These are phyloP conservation scores for Cornus florida DNA, from an alignment of 148 eudicot genomes.

Conservation along the genomic window DNA sequence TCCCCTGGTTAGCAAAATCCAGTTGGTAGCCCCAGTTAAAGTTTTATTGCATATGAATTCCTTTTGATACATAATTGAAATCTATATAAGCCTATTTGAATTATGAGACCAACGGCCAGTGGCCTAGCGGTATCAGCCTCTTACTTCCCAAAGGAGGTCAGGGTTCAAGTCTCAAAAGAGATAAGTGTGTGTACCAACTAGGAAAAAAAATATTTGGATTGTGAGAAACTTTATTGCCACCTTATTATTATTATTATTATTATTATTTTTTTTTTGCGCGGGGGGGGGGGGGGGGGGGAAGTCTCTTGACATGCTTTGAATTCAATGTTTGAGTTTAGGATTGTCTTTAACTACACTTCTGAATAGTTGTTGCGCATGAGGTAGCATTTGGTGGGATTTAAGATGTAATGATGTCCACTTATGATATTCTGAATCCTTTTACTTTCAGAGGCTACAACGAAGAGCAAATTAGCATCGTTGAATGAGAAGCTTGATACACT, in stretches of 20 bases:
- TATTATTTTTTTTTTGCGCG: neutral
- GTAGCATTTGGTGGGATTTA: neutral
- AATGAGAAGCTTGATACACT: slow-evolving; percentile 95
- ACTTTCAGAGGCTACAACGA: slow-evolving; percentile 86
- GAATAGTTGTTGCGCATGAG: neutral
- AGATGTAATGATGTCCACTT: neutral
- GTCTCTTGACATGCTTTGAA: neutral
- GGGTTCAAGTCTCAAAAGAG: too few relatives aligned
- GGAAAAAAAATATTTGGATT: too few relatives aligned
- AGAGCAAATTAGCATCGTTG: slow-evolving; percentile 78
- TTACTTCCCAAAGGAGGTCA: too few relatives aligned
- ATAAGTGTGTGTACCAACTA: too few relatives aligned
- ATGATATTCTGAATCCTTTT: neutral
- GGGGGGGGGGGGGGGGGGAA: neutral
- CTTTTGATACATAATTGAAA: neutral
- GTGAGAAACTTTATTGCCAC: neutral
- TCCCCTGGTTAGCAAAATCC: neutral
- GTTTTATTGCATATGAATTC: neutral
- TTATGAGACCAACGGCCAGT: too few relatives aligned
- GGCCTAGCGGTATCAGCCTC: too few relatives aligned
- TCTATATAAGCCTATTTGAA: neutral
- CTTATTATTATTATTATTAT: too few relatives aligned
- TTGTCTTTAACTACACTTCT: neutral
- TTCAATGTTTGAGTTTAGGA: neutral
- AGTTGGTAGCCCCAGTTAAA: neutral